Conservation (phyloP, 495 filamentous ascomycete species). For the Tuber brumale region DNA sequence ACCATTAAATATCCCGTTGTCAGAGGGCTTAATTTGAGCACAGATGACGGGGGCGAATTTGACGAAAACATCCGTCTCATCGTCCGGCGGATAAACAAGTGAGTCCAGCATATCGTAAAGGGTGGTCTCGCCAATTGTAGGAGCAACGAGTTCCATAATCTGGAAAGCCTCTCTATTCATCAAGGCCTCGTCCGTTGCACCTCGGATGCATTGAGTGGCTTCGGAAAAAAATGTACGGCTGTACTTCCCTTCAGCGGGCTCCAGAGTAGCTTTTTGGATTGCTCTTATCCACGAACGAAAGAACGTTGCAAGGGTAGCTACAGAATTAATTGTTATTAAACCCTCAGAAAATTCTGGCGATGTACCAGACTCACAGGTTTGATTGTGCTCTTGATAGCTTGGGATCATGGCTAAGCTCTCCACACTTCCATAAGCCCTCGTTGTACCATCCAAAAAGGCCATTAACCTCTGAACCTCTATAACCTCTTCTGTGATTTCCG, state of each 20-base stretch:
- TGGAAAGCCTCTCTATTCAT: constrained; percentile 24
- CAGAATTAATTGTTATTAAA: background rate
- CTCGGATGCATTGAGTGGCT: constrained; percentile 22
- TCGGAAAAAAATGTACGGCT: constrained; percentile 22
- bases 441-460: constrained; percentile 73
- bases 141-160: constrained; percentile 19
- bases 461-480: constrained; percentile 70
- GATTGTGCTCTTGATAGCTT: constrained; percentile 43
- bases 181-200: constrained; percentile 11
- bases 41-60: constrained; percentile 64
- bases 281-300: constrained; percentile 31
- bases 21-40: constrained; percentile 51
- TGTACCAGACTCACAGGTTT: constrained; percentile 27
- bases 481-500: constrained; percentile 42
- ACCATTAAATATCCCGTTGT: constrained; percentile 47
- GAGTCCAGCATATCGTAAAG: constrained; percentile 71
- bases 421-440: constrained; percentile 72
- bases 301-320: constrained; percentile 33
- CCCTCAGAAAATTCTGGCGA: background rate
- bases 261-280: constrained; percentile 6
- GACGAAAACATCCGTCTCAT: constrained; percentile 49
- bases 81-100: constrained; percentile 55
- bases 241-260: constrained; percentile 17
- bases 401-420: constrained; percentile 53
- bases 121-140: constrained; percentile 44